These are phyloP conservation scores for Penicillium ochrochloron DNA, from an alignment of 495 filamentous ascomycete genomes.

Conservation along the genomic window DNA sequence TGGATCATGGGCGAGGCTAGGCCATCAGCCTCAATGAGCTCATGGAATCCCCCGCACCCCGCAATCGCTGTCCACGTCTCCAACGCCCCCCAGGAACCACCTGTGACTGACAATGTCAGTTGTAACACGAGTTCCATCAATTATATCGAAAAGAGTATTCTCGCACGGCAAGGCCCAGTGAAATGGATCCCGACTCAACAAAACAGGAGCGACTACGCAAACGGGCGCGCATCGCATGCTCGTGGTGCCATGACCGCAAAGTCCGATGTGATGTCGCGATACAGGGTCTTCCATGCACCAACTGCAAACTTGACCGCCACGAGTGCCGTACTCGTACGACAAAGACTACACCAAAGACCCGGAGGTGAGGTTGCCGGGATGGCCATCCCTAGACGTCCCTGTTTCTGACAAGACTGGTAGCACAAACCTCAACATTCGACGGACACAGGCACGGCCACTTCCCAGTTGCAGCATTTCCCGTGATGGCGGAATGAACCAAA, in stretches of 20 bases:
- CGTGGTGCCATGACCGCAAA: not conserved
- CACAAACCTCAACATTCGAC: not conserved
- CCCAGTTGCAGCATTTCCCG: not conserved
- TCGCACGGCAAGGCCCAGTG: not conserved
- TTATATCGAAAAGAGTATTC: not conserved
- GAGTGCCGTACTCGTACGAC: not conserved
- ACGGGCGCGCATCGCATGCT: not conserved
- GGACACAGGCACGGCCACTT: not conserved
- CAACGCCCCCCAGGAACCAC: not conserved
- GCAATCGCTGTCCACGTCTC: not conserved
- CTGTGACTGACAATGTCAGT: not conserved
- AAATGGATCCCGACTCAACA: constrained; percentile 1
- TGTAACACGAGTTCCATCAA: not conserved
- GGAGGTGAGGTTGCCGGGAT: not conserved
- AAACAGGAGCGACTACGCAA: not conserved
- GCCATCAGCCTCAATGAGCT: not conserved
- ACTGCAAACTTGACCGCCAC: not conserved
- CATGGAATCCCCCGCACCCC: not conserved
- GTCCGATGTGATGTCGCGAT: not conserved
- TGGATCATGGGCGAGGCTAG: not conserved
- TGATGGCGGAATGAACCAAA: not conserved
- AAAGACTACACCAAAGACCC: not conserved
- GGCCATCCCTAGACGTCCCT: not conserved
- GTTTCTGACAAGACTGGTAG: not conserved
- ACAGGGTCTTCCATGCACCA: not conserved